Evolutionary conservation across 805 yeast genomes (phyloP).

Genomic region (Isabelozyma rhagii): DNA sequence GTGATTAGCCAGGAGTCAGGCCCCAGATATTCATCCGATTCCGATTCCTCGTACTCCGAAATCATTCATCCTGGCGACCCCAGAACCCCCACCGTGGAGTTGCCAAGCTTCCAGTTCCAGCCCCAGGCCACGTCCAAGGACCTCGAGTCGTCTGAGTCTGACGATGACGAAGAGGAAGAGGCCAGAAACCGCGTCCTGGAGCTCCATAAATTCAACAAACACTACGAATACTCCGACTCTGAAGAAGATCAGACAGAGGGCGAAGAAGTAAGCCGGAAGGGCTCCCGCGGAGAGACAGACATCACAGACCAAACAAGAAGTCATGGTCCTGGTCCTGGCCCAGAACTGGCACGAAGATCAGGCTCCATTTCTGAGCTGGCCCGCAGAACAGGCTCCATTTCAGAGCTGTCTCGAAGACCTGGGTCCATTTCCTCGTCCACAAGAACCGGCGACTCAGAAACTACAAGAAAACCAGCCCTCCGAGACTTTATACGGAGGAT

Average conservation of each 20-base stretch:
- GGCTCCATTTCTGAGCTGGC: too few relatives aligned
- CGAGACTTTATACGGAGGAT: conserved; percentile 34
- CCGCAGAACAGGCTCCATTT: too few relatives aligned
- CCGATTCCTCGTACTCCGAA: conserved; percentile 9
- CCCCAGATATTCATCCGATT: conserved; percentile 17
- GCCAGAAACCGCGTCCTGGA: conserved; percentile 2
- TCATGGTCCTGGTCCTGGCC: too few relatives aligned
- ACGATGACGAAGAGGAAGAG: conserved; percentile 8
- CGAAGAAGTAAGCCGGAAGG: conserved; percentile 1
- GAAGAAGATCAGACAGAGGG: conserved; percentile 4
- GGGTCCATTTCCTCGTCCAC: conserved; percentile 5
- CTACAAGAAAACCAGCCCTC: conserved; percentile 9
- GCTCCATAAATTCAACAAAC: not conserved
- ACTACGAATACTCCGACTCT: conserved; percentile 2
- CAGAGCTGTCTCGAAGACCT: conserved; percentile 1
- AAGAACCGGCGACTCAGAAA: conserved; percentile 5
- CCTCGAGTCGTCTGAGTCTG: not conserved
- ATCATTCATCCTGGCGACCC: not conserved
- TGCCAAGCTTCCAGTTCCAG: conserved; percentile 21
- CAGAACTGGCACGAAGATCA: too few relatives aligned
- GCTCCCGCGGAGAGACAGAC: conserved; percentile 15
- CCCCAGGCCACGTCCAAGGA: not conserved
- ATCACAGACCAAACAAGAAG: conserved; percentile 15
- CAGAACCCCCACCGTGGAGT: not conserved
- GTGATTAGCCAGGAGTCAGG: conserved; percentile 21